These are phyloP conservation scores for Rhizoctonia solani DNA, from an alignment of 1,284 basidiomycete genomes.

Conservation along the genomic window DNA sequence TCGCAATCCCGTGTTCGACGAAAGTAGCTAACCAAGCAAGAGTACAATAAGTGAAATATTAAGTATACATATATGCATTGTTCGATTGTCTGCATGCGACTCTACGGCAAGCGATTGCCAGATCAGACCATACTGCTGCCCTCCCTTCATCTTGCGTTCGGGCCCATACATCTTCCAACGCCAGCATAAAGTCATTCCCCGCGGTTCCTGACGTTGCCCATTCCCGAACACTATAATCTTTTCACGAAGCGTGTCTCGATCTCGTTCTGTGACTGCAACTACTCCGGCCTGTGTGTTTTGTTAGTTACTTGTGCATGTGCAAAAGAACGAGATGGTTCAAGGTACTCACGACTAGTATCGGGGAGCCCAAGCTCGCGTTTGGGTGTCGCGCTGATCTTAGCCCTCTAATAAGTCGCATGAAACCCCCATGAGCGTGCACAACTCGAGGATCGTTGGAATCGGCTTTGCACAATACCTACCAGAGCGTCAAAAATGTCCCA, in stretches of 20 bases:
- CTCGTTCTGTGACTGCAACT: not conserved
- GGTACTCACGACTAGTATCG: slow-evolving; percentile 16
- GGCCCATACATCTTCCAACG: not conserved
- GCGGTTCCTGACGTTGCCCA: not conserved
- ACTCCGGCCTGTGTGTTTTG: not conserved
- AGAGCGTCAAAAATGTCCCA: too few relatives aligned
- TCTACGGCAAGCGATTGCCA: not conserved
- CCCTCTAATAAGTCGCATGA: slow-evolving; percentile 8
- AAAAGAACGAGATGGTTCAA: not conserved
- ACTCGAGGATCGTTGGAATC: slow-evolving; percentile 1
- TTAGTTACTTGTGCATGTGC: not conserved
- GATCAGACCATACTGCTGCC: not conserved
- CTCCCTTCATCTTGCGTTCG: not conserved
- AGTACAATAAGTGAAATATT: too few relatives aligned
- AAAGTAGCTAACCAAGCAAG: too few relatives aligned
- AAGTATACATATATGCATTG: too few relatives aligned
- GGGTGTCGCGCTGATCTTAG: slow-evolving; percentile 11
- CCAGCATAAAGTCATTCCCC: not conserved
- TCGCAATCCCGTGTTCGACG: too few relatives aligned
- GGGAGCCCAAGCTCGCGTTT: not conserved
- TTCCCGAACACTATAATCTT: not conserved
- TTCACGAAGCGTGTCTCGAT: not conserved
- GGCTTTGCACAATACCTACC: slow-evolving; percentile 7
- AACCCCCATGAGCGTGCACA: not conserved
- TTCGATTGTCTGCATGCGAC: not conserved